Conservation (phyloP, 306 rosid genomes). For the Ormosia semicastrata region DNA sequence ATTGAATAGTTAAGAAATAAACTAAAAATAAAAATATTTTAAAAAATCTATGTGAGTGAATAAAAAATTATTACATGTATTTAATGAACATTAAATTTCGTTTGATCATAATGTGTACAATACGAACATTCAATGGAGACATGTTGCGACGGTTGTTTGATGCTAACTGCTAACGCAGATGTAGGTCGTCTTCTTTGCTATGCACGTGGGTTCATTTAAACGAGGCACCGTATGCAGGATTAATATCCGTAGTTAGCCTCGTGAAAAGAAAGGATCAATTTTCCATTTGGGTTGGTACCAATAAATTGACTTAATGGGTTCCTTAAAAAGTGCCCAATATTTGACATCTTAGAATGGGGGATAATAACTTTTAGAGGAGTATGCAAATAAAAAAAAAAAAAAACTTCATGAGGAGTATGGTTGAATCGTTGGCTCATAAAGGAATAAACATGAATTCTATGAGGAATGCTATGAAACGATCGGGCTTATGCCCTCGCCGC, state of each 20-base stretch:
- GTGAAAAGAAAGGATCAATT: neutral
- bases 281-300: neutral
- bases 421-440: neutral
- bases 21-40: too few relatives aligned
- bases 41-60: too few relatives aligned
- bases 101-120: neutral
- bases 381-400: too few relatives aligned
- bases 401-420: neutral
- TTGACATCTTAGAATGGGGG: neutral
- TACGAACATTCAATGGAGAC: neutral
- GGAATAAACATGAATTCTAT: neutral
- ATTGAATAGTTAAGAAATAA: too few relatives aligned
- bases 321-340: neutral
- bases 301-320: neutral
- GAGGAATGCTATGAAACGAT: too few relatives aligned
- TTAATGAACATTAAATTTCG: too few relatives aligned
- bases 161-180: neutral
- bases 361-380: neutral
- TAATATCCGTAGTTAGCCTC: neutral
- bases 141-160: neutral
- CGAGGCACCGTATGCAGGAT: neutral
- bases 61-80: too few relatives aligned
- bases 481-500: too few relatives aligned
- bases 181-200: neutral
- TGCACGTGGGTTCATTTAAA: constrained; percentile 27